A percentile compares a stretch with the other conserved stretches of the same genome.
Conservation (phyloP, 2,329 filamentous ascomycete genomes). For the Colletotrichum phormii region DNA sequence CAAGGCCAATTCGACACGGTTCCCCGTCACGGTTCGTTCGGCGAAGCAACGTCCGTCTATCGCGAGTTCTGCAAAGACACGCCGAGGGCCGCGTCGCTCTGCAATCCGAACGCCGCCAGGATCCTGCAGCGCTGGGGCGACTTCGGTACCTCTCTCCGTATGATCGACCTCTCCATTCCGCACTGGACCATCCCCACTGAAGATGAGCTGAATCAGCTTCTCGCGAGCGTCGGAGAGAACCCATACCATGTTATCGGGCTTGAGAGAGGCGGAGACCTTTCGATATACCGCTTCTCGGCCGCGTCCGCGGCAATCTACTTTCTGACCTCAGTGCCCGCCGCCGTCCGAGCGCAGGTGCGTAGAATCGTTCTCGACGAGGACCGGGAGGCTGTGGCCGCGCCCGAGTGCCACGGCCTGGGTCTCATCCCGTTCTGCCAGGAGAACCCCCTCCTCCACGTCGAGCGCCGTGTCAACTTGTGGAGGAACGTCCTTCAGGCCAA, state of each 20-base stretch:
- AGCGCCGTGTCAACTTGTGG: slow-evolving; percentile 13
- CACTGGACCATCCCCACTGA: neutral
- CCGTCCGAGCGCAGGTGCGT: neutral
- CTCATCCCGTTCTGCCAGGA: slow-evolving; percentile 17
- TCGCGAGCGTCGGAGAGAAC: no score
- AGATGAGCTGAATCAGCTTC: neutral
- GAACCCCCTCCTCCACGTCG: slow-evolving; percentile 5
- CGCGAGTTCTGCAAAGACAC: neutral
- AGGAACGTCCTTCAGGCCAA: neutral
- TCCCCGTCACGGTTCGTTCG: neutral
- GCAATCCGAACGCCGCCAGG: neutral
- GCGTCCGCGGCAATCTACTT: neutral
- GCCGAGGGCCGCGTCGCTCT: neutral
- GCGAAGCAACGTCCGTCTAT: neutral
- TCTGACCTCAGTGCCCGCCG: neutral
- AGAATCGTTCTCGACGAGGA: neutral
- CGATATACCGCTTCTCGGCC: neutral
- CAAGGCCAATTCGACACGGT: neutral
- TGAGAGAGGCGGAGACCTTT: neutral
- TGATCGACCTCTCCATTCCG: neutral
- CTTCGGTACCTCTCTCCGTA: neutral
- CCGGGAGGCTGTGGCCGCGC: neutral
- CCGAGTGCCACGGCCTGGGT: neutral
- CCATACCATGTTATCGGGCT: no score
- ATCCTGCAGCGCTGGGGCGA: neutral